A percentile compares a stretch with the other conserved stretches of the same genome.
These are phyloP conservation scores for Jatropha podagrica DNA, from an alignment of 441 rosid species.

Conservation along the genomic window DNA sequence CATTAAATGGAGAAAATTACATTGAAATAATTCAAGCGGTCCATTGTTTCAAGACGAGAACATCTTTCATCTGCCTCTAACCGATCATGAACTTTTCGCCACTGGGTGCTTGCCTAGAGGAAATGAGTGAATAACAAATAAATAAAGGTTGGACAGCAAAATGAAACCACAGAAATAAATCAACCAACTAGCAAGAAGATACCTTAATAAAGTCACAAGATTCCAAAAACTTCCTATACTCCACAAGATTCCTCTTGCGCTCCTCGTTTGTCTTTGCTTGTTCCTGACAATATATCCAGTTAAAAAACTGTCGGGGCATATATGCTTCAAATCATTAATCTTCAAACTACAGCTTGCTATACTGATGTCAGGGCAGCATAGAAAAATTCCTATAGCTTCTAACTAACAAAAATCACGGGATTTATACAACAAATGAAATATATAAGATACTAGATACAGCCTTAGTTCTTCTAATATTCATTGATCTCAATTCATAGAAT, in stretches of 20 bases:
- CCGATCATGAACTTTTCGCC: slow-evolving; percentile 89
- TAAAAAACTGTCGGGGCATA: neutral
- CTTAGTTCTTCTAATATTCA: neutral
- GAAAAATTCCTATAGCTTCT: neutral
- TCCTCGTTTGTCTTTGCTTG: slow-evolving; percentile 76
- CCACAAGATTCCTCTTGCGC: slow-evolving; percentile 58
- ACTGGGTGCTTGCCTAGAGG: slow-evolving; percentile 72
- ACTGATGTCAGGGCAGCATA: neutral
- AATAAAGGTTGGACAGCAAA: neutral
- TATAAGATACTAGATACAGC: neutral
- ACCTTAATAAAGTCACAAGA: slow-evolving; percentile 96
- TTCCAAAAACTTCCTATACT: slow-evolving; percentile 74
- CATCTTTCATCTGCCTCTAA: slow-evolving; percentile 85
- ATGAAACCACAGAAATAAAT: neutral
- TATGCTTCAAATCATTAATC: slow-evolving; percentile 9
- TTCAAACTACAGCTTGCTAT: neutral
- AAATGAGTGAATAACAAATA: neutral
- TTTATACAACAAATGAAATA: neutral
- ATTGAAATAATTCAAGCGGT: slow-evolving; percentile 82
- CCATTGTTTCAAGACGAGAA: slow-evolving; percentile 82
- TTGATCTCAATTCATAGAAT: neutral
- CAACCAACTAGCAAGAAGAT: slow-evolving; percentile 13
- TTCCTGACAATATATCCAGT: slow-evolving; percentile 48
- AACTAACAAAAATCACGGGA: neutral
- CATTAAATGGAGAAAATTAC: slow-evolving; percentile 28